Evolutionary conservation across 371 early-diverging fungal genomes (phyloP).

Genomic region (Actinomortierella ambigua): DNA sequence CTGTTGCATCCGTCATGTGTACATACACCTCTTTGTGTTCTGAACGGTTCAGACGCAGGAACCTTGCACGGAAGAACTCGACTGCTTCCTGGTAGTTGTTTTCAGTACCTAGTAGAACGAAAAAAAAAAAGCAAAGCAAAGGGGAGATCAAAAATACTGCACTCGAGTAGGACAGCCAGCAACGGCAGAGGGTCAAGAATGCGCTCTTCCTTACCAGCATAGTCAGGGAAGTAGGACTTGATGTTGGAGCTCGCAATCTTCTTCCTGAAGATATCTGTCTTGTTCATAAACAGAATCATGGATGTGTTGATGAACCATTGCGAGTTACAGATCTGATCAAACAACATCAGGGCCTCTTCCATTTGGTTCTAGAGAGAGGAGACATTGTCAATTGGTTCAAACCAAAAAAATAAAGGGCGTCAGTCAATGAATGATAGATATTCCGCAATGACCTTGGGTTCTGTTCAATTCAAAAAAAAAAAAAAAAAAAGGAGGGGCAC

Average conservation of each 20-base stretch:
- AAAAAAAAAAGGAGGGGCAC: constrained; percentile 70
- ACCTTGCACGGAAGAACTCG: constrained; percentile 68
- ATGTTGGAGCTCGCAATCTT: constrained; percentile 84
- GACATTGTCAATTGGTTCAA: too few species aligned
- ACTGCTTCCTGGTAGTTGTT: constrained; percentile 61
- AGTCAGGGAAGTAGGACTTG: constrained; percentile 89
- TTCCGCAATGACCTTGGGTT: neutral
- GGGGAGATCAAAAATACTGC: too few species aligned
- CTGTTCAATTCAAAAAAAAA: neutral
- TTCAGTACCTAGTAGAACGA: constrained; percentile 39
- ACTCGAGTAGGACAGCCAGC: too few species aligned
- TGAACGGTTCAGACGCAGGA: constrained; percentile 64
- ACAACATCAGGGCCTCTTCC: constrained; percentile 94
- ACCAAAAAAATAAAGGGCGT: too few species aligned
- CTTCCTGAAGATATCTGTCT: constrained; percentile 91
- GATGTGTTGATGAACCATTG: constrained; percentile 92
- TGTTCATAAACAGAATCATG: constrained; percentile 95
- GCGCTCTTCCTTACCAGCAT: constrained; percentile 52
- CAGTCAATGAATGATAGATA: too few species aligned
- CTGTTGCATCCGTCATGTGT: constrained; percentile 67
- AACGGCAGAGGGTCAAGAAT: neutral
- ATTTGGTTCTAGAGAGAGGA: constrained; percentile 58
- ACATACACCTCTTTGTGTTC: constrained; percentile 60
- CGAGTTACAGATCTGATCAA: constrained; percentile 95
- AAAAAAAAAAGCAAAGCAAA: neutral